Conservation (phyloP, 192 early-diverging fungal species). For the Phycomyces nitens region DNA sequence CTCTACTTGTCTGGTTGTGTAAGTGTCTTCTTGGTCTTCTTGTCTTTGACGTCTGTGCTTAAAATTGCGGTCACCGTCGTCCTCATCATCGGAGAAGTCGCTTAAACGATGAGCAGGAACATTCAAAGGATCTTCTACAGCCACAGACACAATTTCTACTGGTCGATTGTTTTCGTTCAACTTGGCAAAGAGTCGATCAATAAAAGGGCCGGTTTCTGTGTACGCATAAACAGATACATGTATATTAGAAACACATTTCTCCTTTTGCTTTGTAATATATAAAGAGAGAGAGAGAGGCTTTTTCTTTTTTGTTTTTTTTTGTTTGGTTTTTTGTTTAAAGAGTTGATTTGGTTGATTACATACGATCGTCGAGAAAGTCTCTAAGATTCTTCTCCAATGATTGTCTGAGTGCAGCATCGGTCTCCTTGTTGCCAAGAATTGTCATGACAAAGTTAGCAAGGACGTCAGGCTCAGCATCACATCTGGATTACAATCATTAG, state of each 20-base stretch:
- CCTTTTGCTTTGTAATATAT: neutral
- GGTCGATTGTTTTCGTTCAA: slow-evolving; percentile 31
- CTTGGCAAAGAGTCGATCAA: slow-evolving; percentile 54
- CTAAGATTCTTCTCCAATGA: slow-evolving; percentile 61
- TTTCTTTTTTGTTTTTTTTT: slow-evolving; percentile 2
- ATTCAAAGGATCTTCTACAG: neutral
- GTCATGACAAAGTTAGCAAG: slow-evolving; percentile 80
- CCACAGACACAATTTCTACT: slow-evolving; percentile 14
- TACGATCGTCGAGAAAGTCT: slow-evolving; percentile 76
- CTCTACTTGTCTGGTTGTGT: slow-evolving; percentile 4
- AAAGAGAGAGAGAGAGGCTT: neutral
- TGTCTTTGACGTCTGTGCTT: slow-evolving; percentile 59
- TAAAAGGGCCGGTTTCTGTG: slow-evolving; percentile 66
- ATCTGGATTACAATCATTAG: slow-evolving; percentile 31
- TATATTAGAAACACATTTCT: neutral
- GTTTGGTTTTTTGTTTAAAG: neutral
- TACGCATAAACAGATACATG: neutral
- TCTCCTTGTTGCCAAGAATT: slow-evolving; percentile 65
- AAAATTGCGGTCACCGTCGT: slow-evolving; percentile 66
- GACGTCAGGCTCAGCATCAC: slow-evolving; percentile 67
- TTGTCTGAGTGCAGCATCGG: slow-evolving; percentile 51
- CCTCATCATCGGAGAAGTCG: slow-evolving; percentile 56
- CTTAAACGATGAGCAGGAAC: slow-evolving; percentile 30
- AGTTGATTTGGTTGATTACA: neutral
- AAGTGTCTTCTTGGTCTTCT: slow-evolving; percentile 34